Evolutionary conservation across 1,139 yeast species (phyloP).

Genomic region (Taphrina deformans): DNA sequence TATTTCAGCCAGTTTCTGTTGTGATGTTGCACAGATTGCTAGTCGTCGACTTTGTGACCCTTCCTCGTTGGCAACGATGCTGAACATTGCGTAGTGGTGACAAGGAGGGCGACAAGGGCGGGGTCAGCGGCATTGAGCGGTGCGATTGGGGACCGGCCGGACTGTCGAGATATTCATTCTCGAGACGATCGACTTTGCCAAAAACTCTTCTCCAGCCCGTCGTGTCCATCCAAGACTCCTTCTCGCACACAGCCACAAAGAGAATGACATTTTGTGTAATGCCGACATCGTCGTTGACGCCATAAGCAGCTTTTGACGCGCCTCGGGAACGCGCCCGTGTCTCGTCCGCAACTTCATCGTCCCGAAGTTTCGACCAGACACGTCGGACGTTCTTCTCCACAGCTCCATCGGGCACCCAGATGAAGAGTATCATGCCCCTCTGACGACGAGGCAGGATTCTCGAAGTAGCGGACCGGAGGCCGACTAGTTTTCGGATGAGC

Average conservation of each 20-base stretch:
- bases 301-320: neutral
- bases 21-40: neutral
- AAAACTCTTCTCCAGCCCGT: conserved; percentile 4
- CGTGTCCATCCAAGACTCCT: conserved; percentile 12
- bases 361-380: conserved; percentile 1
- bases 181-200: neutral
- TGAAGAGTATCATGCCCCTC: conserved; percentile 7
- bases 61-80: neutral
- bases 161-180: neutral
- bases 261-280: conserved; percentile 2
- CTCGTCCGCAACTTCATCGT: neutral
- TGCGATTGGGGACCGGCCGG: neutral
- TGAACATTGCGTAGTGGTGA: neutral
- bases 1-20: neutral
- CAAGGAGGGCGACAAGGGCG: neutral
- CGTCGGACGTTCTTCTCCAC: conserved; percentile 15
- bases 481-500: conserved; percentile 6
- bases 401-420: conserved; percentile 16
- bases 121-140: neutral
- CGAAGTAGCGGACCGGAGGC: conserved; percentile 11
- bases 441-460: conserved; percentile 4
- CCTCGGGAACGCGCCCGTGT: neutral
- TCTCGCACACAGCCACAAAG: conserved; percentile 5
- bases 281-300: neutral
- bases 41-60: neutral